A percentile compares a stretch with the other conserved stretches of the same genome.
Evolutionary conservation across 2,329 filamentous ascomycete genomes (phyloP).

Genomic region (Alternaria rosae): DNA sequence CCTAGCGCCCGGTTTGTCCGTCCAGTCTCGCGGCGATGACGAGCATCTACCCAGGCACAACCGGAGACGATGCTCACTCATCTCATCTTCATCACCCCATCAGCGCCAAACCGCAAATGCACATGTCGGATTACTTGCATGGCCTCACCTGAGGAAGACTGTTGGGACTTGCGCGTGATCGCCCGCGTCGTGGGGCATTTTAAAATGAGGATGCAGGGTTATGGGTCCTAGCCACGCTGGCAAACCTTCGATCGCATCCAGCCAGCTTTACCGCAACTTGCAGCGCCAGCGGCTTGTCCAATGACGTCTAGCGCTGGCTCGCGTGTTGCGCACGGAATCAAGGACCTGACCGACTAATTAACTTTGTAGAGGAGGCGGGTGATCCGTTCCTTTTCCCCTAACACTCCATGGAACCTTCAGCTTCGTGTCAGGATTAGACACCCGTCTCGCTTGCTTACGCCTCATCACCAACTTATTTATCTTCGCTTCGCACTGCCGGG

Average conservation of each 20-base stretch:
- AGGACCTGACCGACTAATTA: slow-evolving; percentile 23
- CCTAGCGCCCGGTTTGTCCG: slow-evolving; percentile 9
- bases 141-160: slow-evolving; percentile 7
- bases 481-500: slow-evolving; percentile 12
- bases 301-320: slow-evolving; percentile 25
- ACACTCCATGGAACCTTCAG: slow-evolving; percentile 26
- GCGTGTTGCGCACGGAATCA: slow-evolving; percentile 26
- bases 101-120: slow-evolving; percentile 9
- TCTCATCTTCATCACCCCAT: slow-evolving; percentile 23
- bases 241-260: slow-evolving; percentile 19
- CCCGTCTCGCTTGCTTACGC: slow-evolving; percentile 19
- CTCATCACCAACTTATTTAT: neutral
- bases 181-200: slow-evolving; percentile 7
- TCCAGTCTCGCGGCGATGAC: slow-evolving; percentile 2
- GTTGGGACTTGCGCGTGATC: slow-evolving; percentile 9
- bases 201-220: slow-evolving; percentile 24
- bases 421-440: slow-evolving; percentile 23
- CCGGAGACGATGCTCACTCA: slow-evolving; percentile 15
- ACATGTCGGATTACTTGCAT: slow-evolving; percentile 7
- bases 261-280: slow-evolving; percentile 20
- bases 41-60: slow-evolving; percentile 7
- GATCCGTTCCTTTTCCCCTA: slow-evolving; percentile 29
- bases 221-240: slow-evolving; percentile 24
- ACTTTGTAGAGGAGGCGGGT: slow-evolving; percentile 25
- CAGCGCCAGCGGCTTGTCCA: slow-evolving; percentile 16